Percentiles rank a stretch among this genome's conserved stretches.
Evolutionary conservation across 129 eudicot species (phyloP).

Genomic region (Calendula officinalis): DNA sequence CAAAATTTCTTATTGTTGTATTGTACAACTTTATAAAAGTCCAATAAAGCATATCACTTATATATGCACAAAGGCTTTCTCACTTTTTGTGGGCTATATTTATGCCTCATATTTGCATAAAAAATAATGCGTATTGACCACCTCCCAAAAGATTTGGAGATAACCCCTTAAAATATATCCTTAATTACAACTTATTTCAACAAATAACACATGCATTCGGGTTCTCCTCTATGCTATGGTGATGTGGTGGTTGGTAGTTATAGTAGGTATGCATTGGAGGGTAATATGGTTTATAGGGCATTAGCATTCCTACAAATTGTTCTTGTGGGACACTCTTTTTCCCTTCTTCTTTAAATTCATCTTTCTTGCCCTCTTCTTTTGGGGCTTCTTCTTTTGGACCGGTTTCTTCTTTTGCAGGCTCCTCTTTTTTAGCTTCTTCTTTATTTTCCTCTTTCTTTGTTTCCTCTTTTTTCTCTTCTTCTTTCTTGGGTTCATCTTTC

Average conservation of each 20-base stretch:
- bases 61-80: constrained; percentile 33
- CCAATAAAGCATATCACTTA: constrained; percentile 33
- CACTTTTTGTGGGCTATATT: constrained; percentile 22
- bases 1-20: constrained; percentile 15
- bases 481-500: constrained; percentile 67
- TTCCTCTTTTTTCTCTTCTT: constrained; percentile 55
- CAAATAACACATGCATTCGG: constrained; percentile 75
- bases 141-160: constrained; percentile 28
- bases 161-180: constrained; percentile 13
- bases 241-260: constrained; percentile 57
- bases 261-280: constrained; percentile 60
- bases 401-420: constrained; percentile 48
- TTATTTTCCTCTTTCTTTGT: constrained; percentile 49
- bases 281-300: constrained; percentile 74
- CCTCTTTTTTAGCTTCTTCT: constrained; percentile 52
- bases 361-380: constrained; percentile 52
- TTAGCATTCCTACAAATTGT: constrained; percentile 48
- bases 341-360: constrained; percentile 51
- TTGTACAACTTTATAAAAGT: constrained; percentile 18
- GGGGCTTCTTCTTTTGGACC: constrained; percentile 38
- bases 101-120: constrained; percentile 22
- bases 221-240: constrained; percentile 86
- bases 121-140: constrained; percentile 20
- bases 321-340: constrained; percentile 46
- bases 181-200: constrained; percentile 28